Evolutionary conservation across 257 asterid species (phyloP), one percentile per base, ranked within the genome.

Genomic region (Mitragyna speciosa): DNA sequence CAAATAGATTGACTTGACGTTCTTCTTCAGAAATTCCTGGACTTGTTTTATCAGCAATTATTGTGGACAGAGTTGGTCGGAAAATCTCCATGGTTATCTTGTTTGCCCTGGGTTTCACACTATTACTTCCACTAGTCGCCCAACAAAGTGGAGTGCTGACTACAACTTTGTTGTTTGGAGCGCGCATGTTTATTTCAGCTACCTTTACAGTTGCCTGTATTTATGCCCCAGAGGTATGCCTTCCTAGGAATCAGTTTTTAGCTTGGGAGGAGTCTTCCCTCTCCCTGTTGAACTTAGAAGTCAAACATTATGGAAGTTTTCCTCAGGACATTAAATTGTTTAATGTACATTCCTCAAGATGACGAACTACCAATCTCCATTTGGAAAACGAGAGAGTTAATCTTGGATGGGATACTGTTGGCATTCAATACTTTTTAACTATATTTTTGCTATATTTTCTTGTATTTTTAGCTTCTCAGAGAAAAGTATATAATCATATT

Each of bases 161-260:
- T 71, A 92, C 91, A 36, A 74, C 71, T 43, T 86, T 91, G 69
- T 86, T 93, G 75, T 93, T 91, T 74, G 94, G 95, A 61, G 91
- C 95, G 28, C 95, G 95, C 71, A 84, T 87, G 66, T 91, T 93
- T 87, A 89, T 93, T 66, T 81, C 92, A 1, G 90, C 89, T 58
- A 87, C 94, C 76, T 92, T 91, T 83, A 86, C 92, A 41, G 85
- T 92, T 70, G 92, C 90, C 48, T 89, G 87, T 67, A 89, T 92
- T 79, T 92, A 92, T 74, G 91, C 93, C 73, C 97, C 97, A 0
- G 97, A 92, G 97, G 96, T 92, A 85, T 71, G 82, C 49, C 56
- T 75, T 36, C 16, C 47, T 7, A 24, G 66, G 22, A 48, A 26
- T 28, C 64, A 45, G n/a, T n/a, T n/a, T n/a, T n/a, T n/a, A n/a